These are phyloP conservation scores for Diplodia sapinea DNA, from an alignment of 2,329 filamentous ascomycete genomes.

Conservation along the genomic window DNA sequence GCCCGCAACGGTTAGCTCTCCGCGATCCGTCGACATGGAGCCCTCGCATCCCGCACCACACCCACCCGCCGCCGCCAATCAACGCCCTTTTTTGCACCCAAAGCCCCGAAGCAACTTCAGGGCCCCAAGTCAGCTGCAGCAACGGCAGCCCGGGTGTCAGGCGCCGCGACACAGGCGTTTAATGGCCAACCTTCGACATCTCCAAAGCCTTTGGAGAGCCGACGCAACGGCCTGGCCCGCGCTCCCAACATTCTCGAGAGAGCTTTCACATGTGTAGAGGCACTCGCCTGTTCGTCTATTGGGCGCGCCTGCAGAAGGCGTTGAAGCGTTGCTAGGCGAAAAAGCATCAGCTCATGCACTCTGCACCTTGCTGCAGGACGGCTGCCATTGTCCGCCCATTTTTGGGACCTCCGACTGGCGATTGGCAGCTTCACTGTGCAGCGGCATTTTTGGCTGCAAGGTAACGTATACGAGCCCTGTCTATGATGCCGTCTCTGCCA, in stretches of 20 bases:
- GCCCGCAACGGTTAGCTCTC: constrained; percentile 9
- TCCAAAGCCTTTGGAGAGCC: neutral
- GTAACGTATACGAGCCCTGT: constrained; percentile 7
- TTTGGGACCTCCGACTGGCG: neutral
- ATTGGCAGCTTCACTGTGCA: constrained; percentile 9
- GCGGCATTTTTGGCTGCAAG: constrained; percentile 8
- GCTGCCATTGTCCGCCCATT: constrained; percentile 7
- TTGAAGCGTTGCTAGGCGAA: neutral
- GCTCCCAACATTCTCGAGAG: too few species aligned
- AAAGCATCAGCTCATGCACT: constrained; percentile 1
- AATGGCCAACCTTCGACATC: neutral
- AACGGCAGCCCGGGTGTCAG: constrained; percentile 7
- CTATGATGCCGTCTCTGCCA: constrained; percentile 2
- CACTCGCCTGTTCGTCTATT: neutral
- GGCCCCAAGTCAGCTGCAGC: constrained; percentile 17
- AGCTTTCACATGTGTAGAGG: neutral
- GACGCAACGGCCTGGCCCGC: neutral
- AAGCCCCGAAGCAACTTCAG: neutral
- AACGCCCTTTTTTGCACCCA: constrained; percentile 8
- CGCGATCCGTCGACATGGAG: constrained; percentile 18
- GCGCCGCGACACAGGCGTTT: constrained; percentile 5
- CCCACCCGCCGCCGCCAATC: constrained; percentile 7
- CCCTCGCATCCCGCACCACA: neutral
- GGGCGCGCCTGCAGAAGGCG: neutral
- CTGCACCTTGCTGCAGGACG: neutral